A percentile compares a stretch with the other conserved stretches of the same genome.
Conservation (phyloP, 2,329 filamentous ascomycete species). For the Fusarium incarnatum region DNA sequence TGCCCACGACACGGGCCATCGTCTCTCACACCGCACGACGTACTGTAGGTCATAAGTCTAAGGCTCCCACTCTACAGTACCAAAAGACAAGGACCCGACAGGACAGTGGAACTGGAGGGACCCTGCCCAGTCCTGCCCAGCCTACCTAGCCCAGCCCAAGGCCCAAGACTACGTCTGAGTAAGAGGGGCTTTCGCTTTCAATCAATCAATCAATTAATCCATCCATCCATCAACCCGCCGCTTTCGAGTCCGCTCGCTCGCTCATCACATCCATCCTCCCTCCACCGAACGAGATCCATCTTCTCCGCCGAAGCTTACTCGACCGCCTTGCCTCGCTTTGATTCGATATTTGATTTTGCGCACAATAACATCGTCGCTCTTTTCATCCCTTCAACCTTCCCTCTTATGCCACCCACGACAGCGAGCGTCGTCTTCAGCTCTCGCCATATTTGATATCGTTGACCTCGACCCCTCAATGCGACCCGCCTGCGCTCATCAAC, state of each 20-base stretch:
- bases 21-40: slow-evolving; percentile 1
- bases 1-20: background rate
- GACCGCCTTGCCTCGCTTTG: slow-evolving; percentile 24
- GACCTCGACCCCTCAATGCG: slow-evolving; percentile 44
- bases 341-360: slow-evolving; percentile 25
- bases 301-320: slow-evolving; percentile 39
- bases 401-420: slow-evolving; percentile 12
- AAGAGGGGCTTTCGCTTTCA: slow-evolving; percentile 31
- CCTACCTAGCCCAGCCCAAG: background rate
- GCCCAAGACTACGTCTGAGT: slow-evolving; percentile 11
- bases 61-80: background rate
- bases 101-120: slow-evolving; percentile 13
- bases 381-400: slow-evolving; percentile 1
- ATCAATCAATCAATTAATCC: slow-evolving; percentile 23
- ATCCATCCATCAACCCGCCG: slow-evolving; percentile 37
- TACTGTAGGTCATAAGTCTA: background rate
- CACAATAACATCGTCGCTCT: slow-evolving; percentile 32
- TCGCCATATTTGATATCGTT: slow-evolving; percentile 4
- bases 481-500: slow-evolving; percentile 39
- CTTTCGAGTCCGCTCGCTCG: slow-evolving; percentile 42
- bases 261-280: slow-evolving; percentile 18
- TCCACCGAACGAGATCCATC: slow-evolving; percentile 36
- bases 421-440: slow-evolving; percentile 12
- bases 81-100: background rate
- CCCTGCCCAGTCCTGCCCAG: slow-evolving; percentile 13